Conservation (phyloP, 108 stramenopile species). For the Epipyxis sp. region DNA sequence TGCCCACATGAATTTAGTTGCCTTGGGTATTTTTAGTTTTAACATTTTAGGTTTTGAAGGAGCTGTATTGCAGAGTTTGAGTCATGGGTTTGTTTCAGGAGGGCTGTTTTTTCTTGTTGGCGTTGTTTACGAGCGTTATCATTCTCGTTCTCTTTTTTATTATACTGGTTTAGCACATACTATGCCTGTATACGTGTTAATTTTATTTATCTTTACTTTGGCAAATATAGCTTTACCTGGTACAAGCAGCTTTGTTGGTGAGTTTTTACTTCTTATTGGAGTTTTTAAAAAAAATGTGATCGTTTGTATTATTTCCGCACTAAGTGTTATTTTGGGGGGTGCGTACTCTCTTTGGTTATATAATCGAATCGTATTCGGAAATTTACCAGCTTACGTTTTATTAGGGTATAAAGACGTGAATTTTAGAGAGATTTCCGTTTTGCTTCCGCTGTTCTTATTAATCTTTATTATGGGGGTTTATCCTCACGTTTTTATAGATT, state of each 20-base stretch:
- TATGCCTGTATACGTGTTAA: slow-evolving; percentile 27
- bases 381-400: slow-evolving; percentile 8
- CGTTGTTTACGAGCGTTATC: slow-evolving; percentile 50
- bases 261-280: slow-evolving; percentile 39
- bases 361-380: slow-evolving; percentile 32
- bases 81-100: slow-evolving; percentile 51
- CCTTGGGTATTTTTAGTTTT: slow-evolving; percentile 52
- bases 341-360: slow-evolving; percentile 41
- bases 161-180: slow-evolving; percentile 41
- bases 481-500: slow-evolving; percentile 9
- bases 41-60: slow-evolving; percentile 46
- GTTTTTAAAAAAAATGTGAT: slow-evolving; percentile 24
- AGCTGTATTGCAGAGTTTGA: slow-evolving; percentile 48
- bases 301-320: neutral
- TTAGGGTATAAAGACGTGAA: slow-evolving; percentile 1
- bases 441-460: slow-evolving; percentile 15
- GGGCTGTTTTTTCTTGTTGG: slow-evolving; percentile 47
- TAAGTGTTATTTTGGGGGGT: slow-evolving; percentile 31
- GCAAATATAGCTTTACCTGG: slow-evolving; percentile 29
- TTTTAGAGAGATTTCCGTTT: slow-evolving; percentile 25
- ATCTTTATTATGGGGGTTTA: slow-evolving; percentile 16
- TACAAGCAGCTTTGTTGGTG: slow-evolving; percentile 34
- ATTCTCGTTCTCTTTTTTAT: slow-evolving; percentile 43
- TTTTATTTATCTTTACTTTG: slow-evolving; percentile 36
- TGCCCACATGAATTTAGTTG: slow-evolving; percentile 54